Evolutionary conservation across 78 protist genomes (phyloP), one percentile per base, ranked within the genome.

Genomic region (Dictyostelium intermedium): DNA sequence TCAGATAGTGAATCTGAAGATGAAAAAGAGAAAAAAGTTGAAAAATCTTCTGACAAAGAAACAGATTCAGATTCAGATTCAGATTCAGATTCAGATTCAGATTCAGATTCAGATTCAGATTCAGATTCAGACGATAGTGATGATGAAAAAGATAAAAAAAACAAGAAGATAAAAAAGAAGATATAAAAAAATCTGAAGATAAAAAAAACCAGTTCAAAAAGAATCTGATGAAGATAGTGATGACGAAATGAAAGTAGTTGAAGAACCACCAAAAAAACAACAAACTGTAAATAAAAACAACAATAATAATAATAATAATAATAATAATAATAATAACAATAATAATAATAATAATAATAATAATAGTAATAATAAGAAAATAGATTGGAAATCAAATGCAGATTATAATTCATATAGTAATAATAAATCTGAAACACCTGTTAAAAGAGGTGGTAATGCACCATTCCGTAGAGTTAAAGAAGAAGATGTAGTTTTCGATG

Each of bases 381-480:
- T 34, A 16, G 45, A 72, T 72, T 72, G 78, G 50, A 80, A 80
- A 23, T 16, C 56, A 32, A 72, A 72, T 34, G 1, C 6, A 32
- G 45, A 72, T 72, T 72, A 86, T 53, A 80, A 80, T 23, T 27
- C 66, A 5, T 50, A 86, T 27, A 86, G 78, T 7, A 85, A 74
- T 34, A 74, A 74, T 14, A 30, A 72, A 30, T 27, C 77, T 4
- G 35, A 30, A 34, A 43, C 56, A 70, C 66, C 60, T 50, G 61
- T 7, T 66, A 43, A 86, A 56, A 43, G 56, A 86, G 77, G 45
- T 53, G 20, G 66, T 56, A 86, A 86, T 56, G 60, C 83, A 76
- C 92, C 92, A 86, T 86, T 76, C 41, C 79, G 92, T 73, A 86
- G 92, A 86, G 92, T 86, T 30, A 76, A 16, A 56, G 92, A n/a